Evolutionary conservation across 306 rosid genomes (phyloP).

Genomic region (Delonix regia): DNA sequence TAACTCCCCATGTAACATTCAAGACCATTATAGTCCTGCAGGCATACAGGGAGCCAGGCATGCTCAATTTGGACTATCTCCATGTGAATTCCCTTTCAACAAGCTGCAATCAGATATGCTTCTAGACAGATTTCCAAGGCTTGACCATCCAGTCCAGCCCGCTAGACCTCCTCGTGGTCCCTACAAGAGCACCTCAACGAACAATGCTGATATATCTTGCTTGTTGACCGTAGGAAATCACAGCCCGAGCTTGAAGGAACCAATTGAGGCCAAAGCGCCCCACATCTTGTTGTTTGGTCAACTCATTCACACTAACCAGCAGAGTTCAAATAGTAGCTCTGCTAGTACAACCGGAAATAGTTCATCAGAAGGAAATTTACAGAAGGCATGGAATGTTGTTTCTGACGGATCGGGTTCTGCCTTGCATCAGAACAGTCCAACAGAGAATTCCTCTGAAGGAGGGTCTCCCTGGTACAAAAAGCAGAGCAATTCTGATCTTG

Average conservation of each 20-base stretch:
- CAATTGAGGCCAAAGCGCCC: constrained; percentile 55
- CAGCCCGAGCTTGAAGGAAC: constrained; percentile 54
- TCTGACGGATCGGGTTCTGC: constrained; percentile 66
- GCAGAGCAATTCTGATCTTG: constrained; percentile 50
- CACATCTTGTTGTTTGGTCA: constrained; percentile 86
- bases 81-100: constrained; percentile 62
- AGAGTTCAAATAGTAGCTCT: constrained; percentile 56
- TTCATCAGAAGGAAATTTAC: constrained; percentile 55
- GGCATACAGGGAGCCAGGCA: constrained; percentile 99
- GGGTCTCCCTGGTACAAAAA: constrained; percentile 75
- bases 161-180: constrained; percentile 44
- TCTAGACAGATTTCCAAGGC: constrained; percentile 54
- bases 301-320: constrained; percentile 65
- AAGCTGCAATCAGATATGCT: constrained; percentile 56
- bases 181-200: constrained; percentile 40
- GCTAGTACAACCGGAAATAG: constrained; percentile 54
- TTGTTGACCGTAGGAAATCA: constrained; percentile 64
- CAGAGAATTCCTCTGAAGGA: constrained; percentile 73
- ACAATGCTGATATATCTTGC: constrained; percentile 55
- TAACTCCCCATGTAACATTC: constrained; percentile 52
- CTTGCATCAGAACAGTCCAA: constrained; percentile 52
- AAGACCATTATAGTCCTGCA: constrained; percentile 53
- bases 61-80: constrained; percentile 74
- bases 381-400: constrained; percentile 53
- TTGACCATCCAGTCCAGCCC: constrained; percentile 46